A percentile compares a stretch with the other conserved stretches of the same genome.
These are phyloP conservation scores for Rhodamnia rubescens DNA, from an alignment of 345 rosid species.

Conservation along the genomic window DNA sequence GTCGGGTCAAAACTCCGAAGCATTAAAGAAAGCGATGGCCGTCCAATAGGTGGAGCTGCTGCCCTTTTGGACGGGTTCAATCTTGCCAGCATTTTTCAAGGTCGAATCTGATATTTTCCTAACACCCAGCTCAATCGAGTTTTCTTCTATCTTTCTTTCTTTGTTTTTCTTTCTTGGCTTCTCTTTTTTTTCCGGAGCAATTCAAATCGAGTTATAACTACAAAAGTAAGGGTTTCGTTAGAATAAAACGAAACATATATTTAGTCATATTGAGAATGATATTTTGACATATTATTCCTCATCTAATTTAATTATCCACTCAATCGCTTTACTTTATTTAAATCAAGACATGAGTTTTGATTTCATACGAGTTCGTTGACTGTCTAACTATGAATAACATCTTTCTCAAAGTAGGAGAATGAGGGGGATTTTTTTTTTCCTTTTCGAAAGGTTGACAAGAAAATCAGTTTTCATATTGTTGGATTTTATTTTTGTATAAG, in stretches of 20 bases:
- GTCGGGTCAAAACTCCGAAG: not conserved
- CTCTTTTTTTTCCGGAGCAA: not conserved
- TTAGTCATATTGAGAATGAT: not conserved
- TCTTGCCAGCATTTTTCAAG: not conserved
- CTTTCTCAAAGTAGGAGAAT: not conserved
- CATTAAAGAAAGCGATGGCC: not conserved
- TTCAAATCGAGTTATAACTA: not conserved
- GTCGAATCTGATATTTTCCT: not conserved
- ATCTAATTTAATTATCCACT: not conserved
- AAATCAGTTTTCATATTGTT: not conserved
- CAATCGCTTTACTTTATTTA: not conserved
- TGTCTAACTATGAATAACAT: accelerated
- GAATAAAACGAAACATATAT: not conserved
- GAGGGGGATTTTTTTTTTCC: too few relatives aligned
- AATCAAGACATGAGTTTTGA: not conserved
- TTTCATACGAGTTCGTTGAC: not conserved
- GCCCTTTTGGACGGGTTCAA: not conserved
- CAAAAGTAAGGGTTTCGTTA: not conserved
- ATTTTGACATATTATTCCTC: accelerated
- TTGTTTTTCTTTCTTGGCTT: too few relatives aligned
- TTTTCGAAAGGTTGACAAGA: not conserved
- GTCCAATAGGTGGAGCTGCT: not conserved
- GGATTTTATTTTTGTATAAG: not conserved
- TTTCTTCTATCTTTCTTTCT: too few relatives aligned
- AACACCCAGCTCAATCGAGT: not conserved